Conservation (phyloP, 2,329 filamentous ascomycete genomes). For the Triangularia verruculosa region DNA sequence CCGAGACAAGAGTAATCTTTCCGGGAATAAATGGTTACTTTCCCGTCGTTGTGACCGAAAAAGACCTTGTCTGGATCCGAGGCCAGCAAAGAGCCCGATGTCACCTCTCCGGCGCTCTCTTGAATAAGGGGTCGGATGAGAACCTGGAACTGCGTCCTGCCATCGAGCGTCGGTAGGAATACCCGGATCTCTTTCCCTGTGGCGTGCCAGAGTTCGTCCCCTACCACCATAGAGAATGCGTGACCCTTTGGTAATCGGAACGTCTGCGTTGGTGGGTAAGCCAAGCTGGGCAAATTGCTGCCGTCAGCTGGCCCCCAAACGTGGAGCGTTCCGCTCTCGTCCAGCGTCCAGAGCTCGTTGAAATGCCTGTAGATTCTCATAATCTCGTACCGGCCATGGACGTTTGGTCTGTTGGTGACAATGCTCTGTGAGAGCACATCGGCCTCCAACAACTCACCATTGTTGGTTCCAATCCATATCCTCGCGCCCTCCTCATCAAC, state of each 20-base stretch:
- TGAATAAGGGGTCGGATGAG: conserved; percentile 67
- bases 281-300: conserved; percentile 69
- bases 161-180: conserved; percentile 69
- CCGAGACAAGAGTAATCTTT: conserved; percentile 73
- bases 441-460: conserved; percentile 84
- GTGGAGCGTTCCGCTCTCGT: conserved; percentile 81
- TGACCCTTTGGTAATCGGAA: conserved; percentile 79
- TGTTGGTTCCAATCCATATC: conserved; percentile 86
- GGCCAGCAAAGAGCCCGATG: conserved; percentile 72
- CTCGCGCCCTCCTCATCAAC: conserved; percentile 76
- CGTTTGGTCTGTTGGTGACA: conserved; percentile 63
- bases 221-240: conserved; percentile 85
- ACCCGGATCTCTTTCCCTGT: conserved; percentile 83
- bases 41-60: conserved; percentile 89
- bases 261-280: conserved; percentile 66
- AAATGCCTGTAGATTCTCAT: conserved; percentile 81
- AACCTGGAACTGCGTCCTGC: conserved; percentile 70
- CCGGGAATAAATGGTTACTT: conserved; percentile 87
- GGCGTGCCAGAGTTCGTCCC: conserved; percentile 82
- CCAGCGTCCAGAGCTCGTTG: conserved; percentile 90
- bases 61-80: conserved; percentile 77
- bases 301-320: conserved; percentile 75
- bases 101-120: conserved; percentile 79
- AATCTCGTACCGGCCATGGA: conserved; percentile 76
- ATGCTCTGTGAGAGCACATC: conserved; percentile 74